A percentile compares a stretch with the other conserved stretches of the same genome.
Conservation (phyloP, 2,329 filamentous ascomycete genomes). For the Mycocentrospora acerina region DNA sequence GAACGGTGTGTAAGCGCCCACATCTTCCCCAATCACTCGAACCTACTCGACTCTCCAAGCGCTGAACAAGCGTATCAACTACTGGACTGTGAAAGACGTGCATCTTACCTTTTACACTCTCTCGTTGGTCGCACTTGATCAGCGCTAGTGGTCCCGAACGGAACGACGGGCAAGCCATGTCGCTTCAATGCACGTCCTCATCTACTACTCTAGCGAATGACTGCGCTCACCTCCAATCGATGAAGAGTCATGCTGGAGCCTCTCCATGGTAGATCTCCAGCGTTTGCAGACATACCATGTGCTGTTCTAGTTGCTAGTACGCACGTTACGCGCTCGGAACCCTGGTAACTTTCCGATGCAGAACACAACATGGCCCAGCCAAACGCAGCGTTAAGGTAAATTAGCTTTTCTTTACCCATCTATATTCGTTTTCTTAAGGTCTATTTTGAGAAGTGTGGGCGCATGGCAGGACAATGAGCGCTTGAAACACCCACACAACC, state of each 20-base stretch:
- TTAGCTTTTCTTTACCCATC: conserved; percentile 13
- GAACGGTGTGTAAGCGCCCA: not conserved
- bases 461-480: conserved; percentile 2
- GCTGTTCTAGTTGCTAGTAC: no score
- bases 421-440: not conserved
- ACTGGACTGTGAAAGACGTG: no score
- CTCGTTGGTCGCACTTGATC: not conserved
- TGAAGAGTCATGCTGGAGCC: no score
- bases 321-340: conserved; percentile 34
- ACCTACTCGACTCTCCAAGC: not conserved
- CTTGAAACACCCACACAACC: conserved; percentile 35
- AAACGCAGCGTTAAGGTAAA: conserved; percentile 25
- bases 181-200: conserved; percentile 17
- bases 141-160: not conserved
- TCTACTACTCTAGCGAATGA: no score
- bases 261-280: no score
- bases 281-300: no score
- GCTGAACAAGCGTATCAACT: not conserved
- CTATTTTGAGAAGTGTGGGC: conserved; percentile 22
- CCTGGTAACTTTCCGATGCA: conserved; percentile 7
- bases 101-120: no score
- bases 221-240: no score
- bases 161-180: conserved; percentile 18
- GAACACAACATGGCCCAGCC: conserved; percentile 5
- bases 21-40: not conserved